phyloP scores from a whole-genome alignment of 805 yeast genomes.

The Helenozyma baotianmanensis region DNA sequence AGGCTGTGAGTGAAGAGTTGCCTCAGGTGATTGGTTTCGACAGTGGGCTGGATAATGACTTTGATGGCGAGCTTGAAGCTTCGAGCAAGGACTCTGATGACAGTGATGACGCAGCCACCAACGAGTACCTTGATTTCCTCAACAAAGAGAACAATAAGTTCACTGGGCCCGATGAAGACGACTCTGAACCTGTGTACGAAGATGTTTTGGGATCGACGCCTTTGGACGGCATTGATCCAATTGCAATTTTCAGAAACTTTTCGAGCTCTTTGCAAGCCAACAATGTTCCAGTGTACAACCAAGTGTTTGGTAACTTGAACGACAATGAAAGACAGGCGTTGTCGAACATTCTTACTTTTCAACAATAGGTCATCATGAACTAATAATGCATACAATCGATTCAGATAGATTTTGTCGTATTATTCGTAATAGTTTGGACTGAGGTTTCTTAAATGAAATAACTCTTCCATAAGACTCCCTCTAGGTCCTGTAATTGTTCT shows the following conservation, averaged over 20 bases:
- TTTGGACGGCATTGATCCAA: slow-evolving; percentile 13
- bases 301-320: slow-evolving; percentile 11
- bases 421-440: neutral
- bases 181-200: slow-evolving; percentile 15
- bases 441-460: slow-evolving; percentile 61
- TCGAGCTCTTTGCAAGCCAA: slow-evolving; percentile 8
- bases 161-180: slow-evolving; percentile 25
- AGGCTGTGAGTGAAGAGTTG: slow-evolving; percentile 15
- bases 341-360: slow-evolving; percentile 2
- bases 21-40: slow-evolving; percentile 10
- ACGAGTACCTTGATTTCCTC: slow-evolving; percentile 47
- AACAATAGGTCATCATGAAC: neutral
- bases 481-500: slow-evolving; percentile 83
- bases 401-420: neutral
- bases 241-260: slow-evolving; percentile 13
- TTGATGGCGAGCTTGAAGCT: slow-evolving; percentile 6
- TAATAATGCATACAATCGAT: neutral
- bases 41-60: slow-evolving; percentile 7
- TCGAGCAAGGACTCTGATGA: slow-evolving; percentile 21
- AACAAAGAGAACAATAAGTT: slow-evolving; percentile 39
- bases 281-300: slow-evolving; percentile 11
- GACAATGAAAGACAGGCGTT: slow-evolving; percentile 13
- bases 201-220: slow-evolving; percentile 23
- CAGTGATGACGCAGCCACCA: slow-evolving; percentile 23
- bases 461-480: slow-evolving; percentile 91